Evolutionary conservation across 2,329 filamentous ascomycete species (phyloP).

Genomic region (Fusarium sulawesiense): DNA sequence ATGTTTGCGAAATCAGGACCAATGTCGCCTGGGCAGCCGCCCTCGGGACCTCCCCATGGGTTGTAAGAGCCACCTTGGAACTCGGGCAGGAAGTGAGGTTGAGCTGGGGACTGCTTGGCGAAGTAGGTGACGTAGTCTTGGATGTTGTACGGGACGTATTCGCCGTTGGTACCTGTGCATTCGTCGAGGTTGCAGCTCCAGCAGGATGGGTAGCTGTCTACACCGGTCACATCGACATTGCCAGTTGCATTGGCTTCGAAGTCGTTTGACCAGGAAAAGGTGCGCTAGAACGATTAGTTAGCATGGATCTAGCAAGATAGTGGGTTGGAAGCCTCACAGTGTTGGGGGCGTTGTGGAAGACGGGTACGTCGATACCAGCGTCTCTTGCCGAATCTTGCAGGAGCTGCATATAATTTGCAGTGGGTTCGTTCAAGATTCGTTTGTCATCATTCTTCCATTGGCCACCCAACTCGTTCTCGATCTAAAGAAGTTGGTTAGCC

Average conservation of each 20-base stretch:
- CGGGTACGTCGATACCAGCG: slow-evolving; percentile 68
- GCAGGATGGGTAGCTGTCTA: slow-evolving; percentile 67
- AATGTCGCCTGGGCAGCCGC: slow-evolving; percentile 64
- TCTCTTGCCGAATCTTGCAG: slow-evolving; percentile 65
- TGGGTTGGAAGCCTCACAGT: slow-evolving; percentile 53
- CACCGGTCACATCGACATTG: slow-evolving; percentile 64
- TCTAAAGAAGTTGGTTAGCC: slow-evolving; percentile 36
- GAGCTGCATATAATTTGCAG: slow-evolving; percentile 67
- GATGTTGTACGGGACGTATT: slow-evolving; percentile 63
- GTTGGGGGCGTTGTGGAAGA: slow-evolving; percentile 70
- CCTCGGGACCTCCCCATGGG: slow-evolving; percentile 70
- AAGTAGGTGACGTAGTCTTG: slow-evolving; percentile 50
- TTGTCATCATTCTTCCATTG: slow-evolving; percentile 57
- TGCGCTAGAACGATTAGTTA: slow-evolving; percentile 12
- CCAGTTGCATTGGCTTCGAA: slow-evolving; percentile 64
- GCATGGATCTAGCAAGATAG: too few relatives aligned
- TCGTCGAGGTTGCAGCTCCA: slow-evolving; percentile 73
- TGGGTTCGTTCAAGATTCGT: slow-evolving; percentile 60
- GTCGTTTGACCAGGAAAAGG: slow-evolving; percentile 69
- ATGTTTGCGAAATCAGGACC: slow-evolving; percentile 71
- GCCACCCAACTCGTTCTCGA: slow-evolving; percentile 66
- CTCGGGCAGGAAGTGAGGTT: slow-evolving; percentile 45
- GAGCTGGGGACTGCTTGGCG: slow-evolving; percentile 36
- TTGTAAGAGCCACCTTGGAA: slow-evolving; percentile 59
- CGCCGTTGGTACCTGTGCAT: slow-evolving; percentile 69